Percentiles rank a stretch among this genome's conserved stretches.
phyloP scores from a whole-genome alignment of 2,329 filamentous ascomycete species.

The Diaporthe sp. region DNA sequence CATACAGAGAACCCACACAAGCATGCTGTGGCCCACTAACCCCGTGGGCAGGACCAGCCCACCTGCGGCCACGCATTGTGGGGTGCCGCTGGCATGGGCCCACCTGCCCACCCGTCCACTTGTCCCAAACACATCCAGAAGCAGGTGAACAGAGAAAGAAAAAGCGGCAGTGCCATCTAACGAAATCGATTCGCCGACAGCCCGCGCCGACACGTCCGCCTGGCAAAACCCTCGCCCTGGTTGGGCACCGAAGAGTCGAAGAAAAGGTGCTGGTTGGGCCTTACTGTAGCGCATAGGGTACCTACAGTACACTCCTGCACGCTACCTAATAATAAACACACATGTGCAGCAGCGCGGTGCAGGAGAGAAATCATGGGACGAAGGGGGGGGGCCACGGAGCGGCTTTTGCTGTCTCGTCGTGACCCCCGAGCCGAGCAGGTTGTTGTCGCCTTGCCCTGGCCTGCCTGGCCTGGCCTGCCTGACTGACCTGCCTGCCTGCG shows the following conservation, averaged over 20 bases:
- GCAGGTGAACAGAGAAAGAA: background rate
- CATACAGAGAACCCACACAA: conserved; percentile 11
- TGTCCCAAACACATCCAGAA: background rate
- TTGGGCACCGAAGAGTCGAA: conserved; percentile 14
- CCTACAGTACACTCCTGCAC: conserved; percentile 5
- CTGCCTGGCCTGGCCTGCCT: too few relatives aligned
- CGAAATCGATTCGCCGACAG: conserved; percentile 21
- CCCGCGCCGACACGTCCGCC: conserved; percentile 28
- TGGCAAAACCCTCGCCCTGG: background rate
- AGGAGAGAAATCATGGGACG: conserved; percentile 27
- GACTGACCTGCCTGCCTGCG: background rate
- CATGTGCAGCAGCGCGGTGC: conserved; percentile 7
- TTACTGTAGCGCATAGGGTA: conserved; percentile 9
- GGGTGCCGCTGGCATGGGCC: conserved; percentile 11
- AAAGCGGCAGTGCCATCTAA: conserved; percentile 9
- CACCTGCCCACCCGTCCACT: background rate
- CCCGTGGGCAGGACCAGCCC: conserved; percentile 21
- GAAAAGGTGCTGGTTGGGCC: conserved; percentile 23
- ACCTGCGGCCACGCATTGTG: conserved; percentile 26
- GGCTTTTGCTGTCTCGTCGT: background rate
- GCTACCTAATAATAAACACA: conserved; percentile 20
- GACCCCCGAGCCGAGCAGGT: background rate
- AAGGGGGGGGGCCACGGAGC: background rate
- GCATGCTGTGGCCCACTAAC: conserved; percentile 19
- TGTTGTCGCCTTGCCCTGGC: background rate